Percentiles rank a stretch among this genome's conserved stretches.
Conservation (phyloP, 78 protist genomes). For the Chrysochromulina parva region DNA sequence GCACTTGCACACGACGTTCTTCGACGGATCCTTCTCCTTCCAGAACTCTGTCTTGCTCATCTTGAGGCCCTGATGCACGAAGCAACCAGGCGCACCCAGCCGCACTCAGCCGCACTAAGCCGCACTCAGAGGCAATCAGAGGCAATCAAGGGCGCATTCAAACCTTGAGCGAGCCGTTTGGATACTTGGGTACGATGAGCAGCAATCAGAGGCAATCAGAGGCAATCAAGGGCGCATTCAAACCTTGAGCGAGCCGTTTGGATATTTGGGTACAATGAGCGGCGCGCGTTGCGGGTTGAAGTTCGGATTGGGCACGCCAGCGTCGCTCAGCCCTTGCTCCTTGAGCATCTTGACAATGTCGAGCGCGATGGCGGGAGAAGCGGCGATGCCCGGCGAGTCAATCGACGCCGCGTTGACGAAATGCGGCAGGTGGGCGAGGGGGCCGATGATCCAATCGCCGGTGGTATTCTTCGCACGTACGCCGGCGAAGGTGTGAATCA, state of each 20-base stretch:
- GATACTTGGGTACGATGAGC: neutral
- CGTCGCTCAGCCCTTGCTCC: neutral
- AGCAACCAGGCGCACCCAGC: too few relatives aligned
- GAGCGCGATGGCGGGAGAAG: conserved; percentile 14
- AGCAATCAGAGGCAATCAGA: too few relatives aligned
- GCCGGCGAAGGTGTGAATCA: conserved; percentile 3
- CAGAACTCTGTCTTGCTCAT: neutral
- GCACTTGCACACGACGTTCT: conserved; percentile 31
- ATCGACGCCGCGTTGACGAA: conserved; percentile 1
- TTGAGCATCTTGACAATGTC: neutral
- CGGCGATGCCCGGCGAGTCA: conserved; percentile 33
- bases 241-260: too few relatives aligned
- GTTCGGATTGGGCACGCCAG: neutral
- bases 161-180: too few relatives aligned
- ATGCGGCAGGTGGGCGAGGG: neutral
- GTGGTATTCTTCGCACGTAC: neutral
- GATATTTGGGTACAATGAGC: neutral
- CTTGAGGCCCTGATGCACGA: too few relatives aligned
- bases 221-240: too few relatives aligned
- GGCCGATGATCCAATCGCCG: conserved; percentile 31
- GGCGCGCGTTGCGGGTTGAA: conserved; percentile 25
- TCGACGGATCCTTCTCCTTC: neutral
- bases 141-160: too few relatives aligned
- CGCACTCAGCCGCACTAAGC: too few relatives aligned
- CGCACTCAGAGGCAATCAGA: too few relatives aligned